These are phyloP conservation scores for Xylariaceae sp. DNA, from an alignment of 2,329 filamentous ascomycete species.

Conservation along the genomic window DNA sequence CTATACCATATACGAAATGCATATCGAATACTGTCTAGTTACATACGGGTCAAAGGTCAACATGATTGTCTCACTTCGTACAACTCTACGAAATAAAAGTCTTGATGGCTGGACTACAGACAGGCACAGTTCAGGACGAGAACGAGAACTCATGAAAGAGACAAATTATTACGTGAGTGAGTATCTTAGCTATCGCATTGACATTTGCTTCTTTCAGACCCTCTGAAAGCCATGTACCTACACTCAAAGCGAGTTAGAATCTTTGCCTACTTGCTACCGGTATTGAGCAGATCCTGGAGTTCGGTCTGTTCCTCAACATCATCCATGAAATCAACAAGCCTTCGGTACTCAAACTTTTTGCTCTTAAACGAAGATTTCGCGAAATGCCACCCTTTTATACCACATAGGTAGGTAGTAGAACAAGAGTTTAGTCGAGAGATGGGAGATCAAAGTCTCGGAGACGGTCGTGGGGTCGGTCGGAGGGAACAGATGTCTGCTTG, in stretches of 20 bases:
- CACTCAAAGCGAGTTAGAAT: slow-evolving; percentile 13
- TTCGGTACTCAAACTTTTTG: slow-evolving; percentile 3
- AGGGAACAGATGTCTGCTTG: slow-evolving; percentile 19
- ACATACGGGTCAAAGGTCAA: too few relatives aligned
- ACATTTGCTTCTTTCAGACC: neutral
- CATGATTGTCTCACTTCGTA: too few relatives aligned
- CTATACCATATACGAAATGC: too few relatives aligned
- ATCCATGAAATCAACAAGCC: slow-evolving; percentile 8
- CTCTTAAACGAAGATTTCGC: slow-evolving; percentile 8
- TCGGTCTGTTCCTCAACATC: slow-evolving; percentile 14
- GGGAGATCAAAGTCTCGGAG: slow-evolving; percentile 22
- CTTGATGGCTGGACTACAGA: too few relatives aligned
- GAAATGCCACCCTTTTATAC: slow-evolving; percentile 6
- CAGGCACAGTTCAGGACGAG: neutral
- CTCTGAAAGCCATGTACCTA: neutral
- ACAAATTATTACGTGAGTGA: neutral
- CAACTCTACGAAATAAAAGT: too few relatives aligned
- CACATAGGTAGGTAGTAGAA: neutral
- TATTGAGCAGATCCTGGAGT: neutral
- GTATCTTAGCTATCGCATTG: neutral
- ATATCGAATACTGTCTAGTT: too few relatives aligned
- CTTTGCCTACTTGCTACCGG: neutral
- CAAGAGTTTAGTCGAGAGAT: slow-evolving; percentile 24
- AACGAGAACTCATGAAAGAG: neutral
- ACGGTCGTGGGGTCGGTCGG: slow-evolving; percentile 14